phyloP scores from a whole-genome alignment of 2,329 filamentous ascomycete species.

The Sclerotinia glacialis region DNA sequence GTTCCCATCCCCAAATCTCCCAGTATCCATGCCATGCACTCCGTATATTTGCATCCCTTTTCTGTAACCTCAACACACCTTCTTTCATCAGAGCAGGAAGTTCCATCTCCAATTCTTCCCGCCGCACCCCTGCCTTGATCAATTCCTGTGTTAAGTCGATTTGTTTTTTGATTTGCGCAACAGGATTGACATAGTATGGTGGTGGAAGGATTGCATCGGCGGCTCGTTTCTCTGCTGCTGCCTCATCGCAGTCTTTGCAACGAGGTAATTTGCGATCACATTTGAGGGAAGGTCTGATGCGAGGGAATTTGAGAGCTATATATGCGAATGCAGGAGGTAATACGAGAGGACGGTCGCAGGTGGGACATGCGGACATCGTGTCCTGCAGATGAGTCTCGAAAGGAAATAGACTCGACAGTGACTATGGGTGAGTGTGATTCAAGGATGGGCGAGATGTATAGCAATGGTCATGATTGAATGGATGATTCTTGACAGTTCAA shows the following conservation, averaged over 20 bases:
- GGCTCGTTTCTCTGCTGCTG: constrained; percentile 25
- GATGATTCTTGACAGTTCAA: background rate
- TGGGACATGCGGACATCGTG: constrained; percentile 22
- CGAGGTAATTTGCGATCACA: constrained; percentile 30
- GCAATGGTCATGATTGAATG: background rate
- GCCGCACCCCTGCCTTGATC: constrained; percentile 26
- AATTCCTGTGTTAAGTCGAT: constrained; percentile 26
- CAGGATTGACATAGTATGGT: constrained; percentile 22
- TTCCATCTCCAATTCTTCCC: constrained; percentile 25
- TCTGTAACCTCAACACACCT: constrained; percentile 19
- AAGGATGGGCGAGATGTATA: background rate
- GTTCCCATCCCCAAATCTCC: constrained; percentile 33
- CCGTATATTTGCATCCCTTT: constrained; percentile 25
- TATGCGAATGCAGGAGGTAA: constrained; percentile 30
- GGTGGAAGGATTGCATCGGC: constrained; percentile 26
- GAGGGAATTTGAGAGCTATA: constrained; percentile 25
- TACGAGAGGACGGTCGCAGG: constrained; percentile 14
- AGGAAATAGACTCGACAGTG: background rate
- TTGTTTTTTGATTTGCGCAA: constrained; percentile 26
- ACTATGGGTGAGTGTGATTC: constrained; percentile 5
- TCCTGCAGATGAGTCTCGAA: background rate
- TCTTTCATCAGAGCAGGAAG: constrained; percentile 24
- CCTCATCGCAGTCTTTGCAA: constrained; percentile 34
- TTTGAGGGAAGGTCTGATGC: constrained; percentile 22
- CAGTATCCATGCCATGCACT: constrained; percentile 32